Base-by-base conservation (phyloP, 805 yeast genomes). In the Brettanomyces naardenensis region DNA sequence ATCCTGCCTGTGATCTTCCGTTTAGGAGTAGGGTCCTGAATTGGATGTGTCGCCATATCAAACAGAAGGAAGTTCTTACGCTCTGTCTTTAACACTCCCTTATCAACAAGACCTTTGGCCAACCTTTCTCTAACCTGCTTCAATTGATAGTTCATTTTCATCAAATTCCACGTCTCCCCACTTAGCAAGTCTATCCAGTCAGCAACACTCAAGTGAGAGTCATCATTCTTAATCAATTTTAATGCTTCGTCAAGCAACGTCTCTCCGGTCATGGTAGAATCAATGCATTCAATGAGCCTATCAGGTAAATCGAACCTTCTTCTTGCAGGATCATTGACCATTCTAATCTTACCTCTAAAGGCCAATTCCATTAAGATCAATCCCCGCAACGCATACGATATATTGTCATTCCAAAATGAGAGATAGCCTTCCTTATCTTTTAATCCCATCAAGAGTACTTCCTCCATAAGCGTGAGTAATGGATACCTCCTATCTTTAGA, bases 31-130 rank as follows among this genome's bases (percentile, higher is more conserved):
- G 81, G 72, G 60, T 92, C 98, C 23, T 89, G 81, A 11, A 92
- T 75, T 6, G 98, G 98, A 61, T 94, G 98, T 6, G 98, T 92
- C 22, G 98, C 95, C 97, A 92, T 92, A 61, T 92, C 98, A 52
- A 92, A 92, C 38, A 92, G 66, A 53, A 92, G 77, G 58, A 92
- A 92, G 64, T 87, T 92, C 58, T 89, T 87, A 60, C 95, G 78
- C 62, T 92, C 98, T 6, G 98, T 92, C 65, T 96, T 80, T 53
- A 94, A 71, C 33, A 92, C 80, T 18, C 98, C 97, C 64, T 92
- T 92, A 61, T 92, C 98, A 28, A 94, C 98, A 37, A 92, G 69
- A 1, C 98, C 98, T 62, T 92, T 92, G 39, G 96, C 95, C 46
- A 92, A 69, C 50, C 98, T 73, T 63, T 92, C 98, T 56, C 98